phyloP scores from a whole-genome alignment of 768 basidiomycete species.

The Mycena filopes region DNA sequence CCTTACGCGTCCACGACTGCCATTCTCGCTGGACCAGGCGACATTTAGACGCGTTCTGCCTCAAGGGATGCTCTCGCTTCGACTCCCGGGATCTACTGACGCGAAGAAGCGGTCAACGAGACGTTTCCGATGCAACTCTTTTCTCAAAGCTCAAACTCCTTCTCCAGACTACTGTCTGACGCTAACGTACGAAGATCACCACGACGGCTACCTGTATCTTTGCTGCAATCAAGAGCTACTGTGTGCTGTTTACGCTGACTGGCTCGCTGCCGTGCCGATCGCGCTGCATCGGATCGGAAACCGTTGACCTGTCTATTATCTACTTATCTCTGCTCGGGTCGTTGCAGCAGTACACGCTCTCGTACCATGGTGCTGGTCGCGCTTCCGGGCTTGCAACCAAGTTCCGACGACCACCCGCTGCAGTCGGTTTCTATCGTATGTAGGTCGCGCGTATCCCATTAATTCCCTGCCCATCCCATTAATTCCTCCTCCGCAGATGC shows the following conservation, averaged over 20 bases:
- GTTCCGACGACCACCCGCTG: constrained; percentile 5
- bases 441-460: too few relatives aligned
- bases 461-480: too few relatives aligned
- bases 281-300: constrained; percentile 9
- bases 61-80: not conserved
- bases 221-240: not conserved
- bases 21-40: not conserved
- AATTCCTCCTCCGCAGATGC: too few relatives aligned
- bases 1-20: not conserved
- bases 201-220: not conserved
- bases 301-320: too few relatives aligned
- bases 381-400: not conserved
- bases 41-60: constrained; percentile 19
- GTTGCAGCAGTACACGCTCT: not conserved
- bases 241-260: not conserved
- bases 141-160: not conserved
- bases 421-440: too few relatives aligned
- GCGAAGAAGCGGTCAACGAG: not conserved
- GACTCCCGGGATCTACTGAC: constrained; percentile 9
- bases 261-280: constrained; percentile 18
- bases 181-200: constrained; percentile 14
- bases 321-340: too few relatives aligned
- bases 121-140: constrained; percentile 7
- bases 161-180: not conserved
- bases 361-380: constrained; percentile 3